These are phyloP conservation scores for Chaetomium cochliodes DNA, from an alignment of 495 filamentous ascomycete genomes.

Conservation along the genomic window DNA sequence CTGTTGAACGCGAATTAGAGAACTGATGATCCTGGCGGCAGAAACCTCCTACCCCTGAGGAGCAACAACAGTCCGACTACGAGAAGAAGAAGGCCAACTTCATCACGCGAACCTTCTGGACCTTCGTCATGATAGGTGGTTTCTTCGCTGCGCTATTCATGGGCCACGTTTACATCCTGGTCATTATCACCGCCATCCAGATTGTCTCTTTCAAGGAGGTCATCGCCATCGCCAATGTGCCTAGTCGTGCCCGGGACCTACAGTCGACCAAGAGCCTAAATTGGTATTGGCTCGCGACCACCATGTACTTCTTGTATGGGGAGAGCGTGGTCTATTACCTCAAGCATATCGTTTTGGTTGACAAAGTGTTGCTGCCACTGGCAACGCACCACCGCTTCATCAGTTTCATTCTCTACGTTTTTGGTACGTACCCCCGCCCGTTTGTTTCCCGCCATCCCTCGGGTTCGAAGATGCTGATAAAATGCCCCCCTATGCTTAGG, in stretches of 20 bases:
- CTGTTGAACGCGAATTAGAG: not conserved
- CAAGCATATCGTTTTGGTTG: conserved; percentile 96
- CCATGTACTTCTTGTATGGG: conserved; percentile 98
- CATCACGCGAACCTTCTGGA: conserved; percentile 97
- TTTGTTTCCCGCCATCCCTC: not conserved
- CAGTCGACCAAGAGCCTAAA: conserved; percentile 94
- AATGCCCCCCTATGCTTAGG: conserved; percentile 52
- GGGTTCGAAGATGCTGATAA: not conserved
- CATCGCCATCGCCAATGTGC: conserved; percentile 94
- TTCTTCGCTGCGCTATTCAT: conserved; percentile 92
- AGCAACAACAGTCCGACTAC: conserved; percentile 61
- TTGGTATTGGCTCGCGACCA: conserved; percentile 98
- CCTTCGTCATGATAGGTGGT: conserved; percentile 88
- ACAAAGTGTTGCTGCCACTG: conserved; percentile 85
- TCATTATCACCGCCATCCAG: conserved; percentile 86
- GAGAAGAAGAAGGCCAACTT: conserved; percentile 99
- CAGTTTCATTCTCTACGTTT: conserved; percentile 94
- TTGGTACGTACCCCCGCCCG: conserved; percentile 61
- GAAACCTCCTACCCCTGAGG: conserved; percentile 33
- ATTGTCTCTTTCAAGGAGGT: conserved; percentile 99
- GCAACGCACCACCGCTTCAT: conserved; percentile 99
- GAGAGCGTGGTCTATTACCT: conserved; percentile 99
- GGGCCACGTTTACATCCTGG: conserved; percentile 95
- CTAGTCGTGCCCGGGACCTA: conserved; percentile 83
- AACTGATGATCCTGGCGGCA: conserved; percentile 15